phyloP scores from a whole-genome alignment of 1,284 basidiomycete genomes.

The Fomitopsis pinicola region DNA sequence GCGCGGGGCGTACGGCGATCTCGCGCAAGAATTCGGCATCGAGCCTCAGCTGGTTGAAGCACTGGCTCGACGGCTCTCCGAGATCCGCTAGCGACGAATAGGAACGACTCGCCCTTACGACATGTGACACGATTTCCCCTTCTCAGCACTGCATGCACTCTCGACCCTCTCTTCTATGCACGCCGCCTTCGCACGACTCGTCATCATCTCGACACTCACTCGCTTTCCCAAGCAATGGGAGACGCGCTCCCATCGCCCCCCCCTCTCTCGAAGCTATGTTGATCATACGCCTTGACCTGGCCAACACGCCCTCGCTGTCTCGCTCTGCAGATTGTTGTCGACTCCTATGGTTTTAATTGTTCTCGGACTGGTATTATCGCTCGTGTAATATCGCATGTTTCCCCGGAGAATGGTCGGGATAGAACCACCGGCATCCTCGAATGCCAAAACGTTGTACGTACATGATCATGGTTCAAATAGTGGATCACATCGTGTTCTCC shows the following conservation, averaged over 20 bases:
- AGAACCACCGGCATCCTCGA: neutral
- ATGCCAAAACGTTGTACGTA: neutral
- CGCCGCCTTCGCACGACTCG: neutral
- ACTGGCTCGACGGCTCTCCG: slow-evolving; percentile 54
- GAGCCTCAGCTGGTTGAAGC: slow-evolving; percentile 65
- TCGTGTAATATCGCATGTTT: slow-evolving; percentile 3
- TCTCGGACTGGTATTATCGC: neutral
- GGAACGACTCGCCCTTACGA: neutral
- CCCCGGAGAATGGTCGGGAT: neutral
- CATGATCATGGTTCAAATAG: neutral
- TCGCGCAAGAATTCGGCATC: slow-evolving; percentile 71
- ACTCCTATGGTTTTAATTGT: neutral
- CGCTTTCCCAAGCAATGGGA: neutral
- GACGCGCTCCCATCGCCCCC: neutral
- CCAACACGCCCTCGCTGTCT: neutral
- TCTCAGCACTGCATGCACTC: neutral
- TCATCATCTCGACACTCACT: neutral
- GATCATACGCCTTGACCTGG: neutral
- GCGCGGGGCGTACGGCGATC: slow-evolving; percentile 34
- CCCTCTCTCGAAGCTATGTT: slow-evolving; percentile 1
- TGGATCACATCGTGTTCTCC: neutral
- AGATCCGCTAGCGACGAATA: slow-evolving; percentile 19
- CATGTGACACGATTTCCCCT: slow-evolving; percentile 2
- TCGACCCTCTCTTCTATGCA: neutral
- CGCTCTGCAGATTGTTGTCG: slow-evolving; percentile 6